Evolutionary conservation across 2,329 filamentous ascomycete species (phyloP).

Genomic region (Triangularia verruculosa): DNA sequence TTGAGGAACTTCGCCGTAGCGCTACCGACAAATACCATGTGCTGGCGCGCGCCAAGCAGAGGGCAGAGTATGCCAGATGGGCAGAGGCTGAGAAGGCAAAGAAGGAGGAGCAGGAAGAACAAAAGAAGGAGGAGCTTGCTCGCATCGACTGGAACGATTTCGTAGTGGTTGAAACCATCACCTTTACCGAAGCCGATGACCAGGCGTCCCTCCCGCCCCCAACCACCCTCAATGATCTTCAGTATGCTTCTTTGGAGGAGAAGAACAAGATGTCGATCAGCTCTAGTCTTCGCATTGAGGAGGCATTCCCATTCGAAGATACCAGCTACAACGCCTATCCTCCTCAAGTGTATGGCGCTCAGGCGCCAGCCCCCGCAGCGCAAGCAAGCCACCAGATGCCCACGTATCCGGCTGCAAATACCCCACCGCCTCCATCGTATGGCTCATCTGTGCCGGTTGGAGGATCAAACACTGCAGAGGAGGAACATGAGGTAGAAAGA

Average conservation of each 20-base stretch:
- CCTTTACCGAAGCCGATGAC: slow-evolving; percentile 88
- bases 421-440: slow-evolving; percentile 38
- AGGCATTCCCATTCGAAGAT: slow-evolving; percentile 83
- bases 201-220: slow-evolving; percentile 82
- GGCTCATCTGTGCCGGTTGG: slow-evolving; percentile 33
- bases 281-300: slow-evolving; percentile 82
- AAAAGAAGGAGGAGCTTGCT: slow-evolving; percentile 71
- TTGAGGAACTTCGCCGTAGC: slow-evolving; percentile 71
- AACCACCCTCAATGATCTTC: slow-evolving; percentile 83
- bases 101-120: slow-evolving; percentile 82
- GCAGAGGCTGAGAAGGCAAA: slow-evolving; percentile 82
- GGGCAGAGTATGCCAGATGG: slow-evolving; percentile 82
- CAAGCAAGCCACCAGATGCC: slow-evolving; percentile 33
- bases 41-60: slow-evolving; percentile 74
- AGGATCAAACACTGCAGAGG: slow-evolving; percentile 41
- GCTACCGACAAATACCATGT: slow-evolving; percentile 76
- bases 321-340: slow-evolving; percentile 54
- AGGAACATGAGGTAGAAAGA: slow-evolving; percentile 61
- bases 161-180: slow-evolving; percentile 88
- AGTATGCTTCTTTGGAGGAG: slow-evolving; percentile 92
- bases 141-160: slow-evolving; percentile 99
- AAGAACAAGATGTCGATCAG: slow-evolving; percentile 87
- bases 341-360: slow-evolving; percentile 44
- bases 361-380: slow-evolving; percentile 41
- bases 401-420: slow-evolving; percentile 34